These are phyloP conservation scores for Termitomyces sp. DNA, from an alignment of 768 basidiomycete species.

Conservation along the genomic window DNA sequence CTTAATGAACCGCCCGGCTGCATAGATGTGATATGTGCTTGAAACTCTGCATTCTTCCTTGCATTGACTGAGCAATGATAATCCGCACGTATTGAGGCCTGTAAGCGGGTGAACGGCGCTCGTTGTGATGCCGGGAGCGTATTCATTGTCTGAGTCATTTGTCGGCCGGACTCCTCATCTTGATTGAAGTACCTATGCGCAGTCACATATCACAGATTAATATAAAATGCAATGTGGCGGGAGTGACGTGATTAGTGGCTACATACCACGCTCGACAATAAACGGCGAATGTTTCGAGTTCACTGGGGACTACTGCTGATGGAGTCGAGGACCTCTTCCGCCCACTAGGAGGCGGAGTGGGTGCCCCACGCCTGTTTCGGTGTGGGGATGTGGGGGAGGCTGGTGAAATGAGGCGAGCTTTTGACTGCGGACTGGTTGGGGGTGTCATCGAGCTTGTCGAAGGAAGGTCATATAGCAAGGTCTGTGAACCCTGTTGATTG, in stretches of 20 bases:
- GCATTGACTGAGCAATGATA: conserved; percentile 79
- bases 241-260: neutral
- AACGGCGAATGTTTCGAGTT: conserved; percentile 75
- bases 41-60: conserved; percentile 77
- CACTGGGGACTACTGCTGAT: conserved; percentile 55
- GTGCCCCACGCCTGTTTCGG: conserved; percentile 46
- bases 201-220: neutral
- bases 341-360: conserved; percentile 51
- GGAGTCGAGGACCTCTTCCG: conserved; percentile 70
- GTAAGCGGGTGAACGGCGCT: conserved; percentile 80
- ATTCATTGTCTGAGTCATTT: conserved; percentile 79
- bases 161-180: conserved; percentile 69
- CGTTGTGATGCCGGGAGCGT: conserved; percentile 79
- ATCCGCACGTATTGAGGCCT: conserved; percentile 80
- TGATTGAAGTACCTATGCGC: conserved; percentile 76
- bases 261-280: conserved; percentile 74
- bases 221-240: neutral
- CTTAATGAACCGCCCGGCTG: conserved; percentile 76
- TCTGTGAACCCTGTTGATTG: conserved; percentile 42
- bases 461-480: conserved; percentile 75
- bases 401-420: conserved; percentile 41
- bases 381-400: conserved; percentile 51
- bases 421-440: conserved; percentile 47
- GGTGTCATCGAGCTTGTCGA: conserved; percentile 53
- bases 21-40: conserved; percentile 75